Base-by-base conservation (phyloP, 2,329 filamentous ascomycete genomes). In the Colletotrichum sp. region DNA sequence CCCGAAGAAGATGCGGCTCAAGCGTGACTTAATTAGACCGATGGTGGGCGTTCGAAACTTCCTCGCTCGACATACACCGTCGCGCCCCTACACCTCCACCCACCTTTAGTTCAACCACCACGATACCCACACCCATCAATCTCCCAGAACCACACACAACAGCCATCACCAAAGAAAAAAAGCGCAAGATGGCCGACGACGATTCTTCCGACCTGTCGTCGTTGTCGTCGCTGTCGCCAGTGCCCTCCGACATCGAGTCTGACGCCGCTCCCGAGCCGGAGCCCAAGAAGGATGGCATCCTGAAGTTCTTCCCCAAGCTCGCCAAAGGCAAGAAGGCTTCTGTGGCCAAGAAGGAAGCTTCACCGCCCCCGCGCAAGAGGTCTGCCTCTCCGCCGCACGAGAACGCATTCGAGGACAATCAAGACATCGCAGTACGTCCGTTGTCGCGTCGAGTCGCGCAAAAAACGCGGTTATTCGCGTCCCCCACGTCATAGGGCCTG, bases 361-460 rank as follows among this genome's bases (percentile, higher is more conserved):
- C 92, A 80, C 92, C 93, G 78, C 92, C 92, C 74, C 89, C 92
- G 81, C 92, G 92, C 82, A 98, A 97, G 89, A 91, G 96, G 83
- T 93, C 94, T 74, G 93, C 95, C 25, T 98, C 96, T 79, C 96
- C 96, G 80, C 93, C 95, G 11, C 96, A 98, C 85, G 95, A 98
- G 89, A 95, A 94, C 85, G 93, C 95, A 32, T 89, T 98, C 72
- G 95, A 95, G 77, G 96, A 99, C 84, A 98, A 98, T 85, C 91
- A 94, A 78, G 94, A 97, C 83, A 96, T 99, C 87, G 94, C 96
- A 80, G 96, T 98, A 90, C 86, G 96, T 95, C 76, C 78, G 79
- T 78, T 78, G 80, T 84, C 86, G 86, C 87, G 86, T 87, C 80
- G 73, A 81, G 81, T 80, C 77, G 78, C 79, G 69, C 75, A 77